A percentile compares a stretch with the other conserved stretches of the same genome.
Conservation (phyloP, 257 asterid genomes). For the Pogostemon cablin region DNA sequence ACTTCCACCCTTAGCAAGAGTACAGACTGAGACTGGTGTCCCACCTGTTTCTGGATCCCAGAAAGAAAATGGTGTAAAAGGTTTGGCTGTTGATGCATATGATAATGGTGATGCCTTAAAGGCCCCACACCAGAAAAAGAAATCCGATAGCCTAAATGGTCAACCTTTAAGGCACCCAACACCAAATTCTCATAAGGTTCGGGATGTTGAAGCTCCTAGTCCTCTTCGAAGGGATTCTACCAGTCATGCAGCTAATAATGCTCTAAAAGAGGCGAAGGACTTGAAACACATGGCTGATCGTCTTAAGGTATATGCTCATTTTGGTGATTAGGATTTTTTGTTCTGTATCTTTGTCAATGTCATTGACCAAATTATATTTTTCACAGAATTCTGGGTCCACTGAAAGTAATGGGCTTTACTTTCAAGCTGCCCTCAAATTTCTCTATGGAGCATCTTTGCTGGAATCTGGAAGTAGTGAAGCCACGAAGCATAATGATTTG, state of each 20-base stretch:
- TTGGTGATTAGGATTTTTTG: slow-evolving; percentile 22
- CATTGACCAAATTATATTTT: slow-evolving; percentile 29
- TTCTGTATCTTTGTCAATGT: slow-evolving; percentile 24
- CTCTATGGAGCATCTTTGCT: slow-evolving; percentile 92
- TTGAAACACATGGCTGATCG: slow-evolving; percentile 98
- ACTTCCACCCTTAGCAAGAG: slow-evolving; percentile 74
- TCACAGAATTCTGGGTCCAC: slow-evolving; percentile 80
- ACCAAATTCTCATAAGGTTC: slow-evolving; percentile 57
- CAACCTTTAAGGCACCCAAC: slow-evolving; percentile 63
- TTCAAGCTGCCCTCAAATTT: slow-evolving; percentile 93
- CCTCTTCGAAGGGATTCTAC: slow-evolving; percentile 84
- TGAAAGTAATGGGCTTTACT: slow-evolving; percentile 77
- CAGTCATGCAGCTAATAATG: slow-evolving; percentile 78
- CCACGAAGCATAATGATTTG: slow-evolving; percentile 68
- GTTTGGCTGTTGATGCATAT: slow-evolving; percentile 39
- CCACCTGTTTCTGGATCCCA: slow-evolving; percentile 58
- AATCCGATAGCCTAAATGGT: slow-evolving; percentile 57
- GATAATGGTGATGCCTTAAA: slow-evolving; percentile 53
- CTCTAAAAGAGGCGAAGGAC: slow-evolving; percentile 93
- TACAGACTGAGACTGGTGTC: slow-evolving; percentile 51
- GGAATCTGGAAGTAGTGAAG: slow-evolving; percentile 78
- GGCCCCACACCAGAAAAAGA: slow-evolving; percentile 57
- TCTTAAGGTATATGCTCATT: slow-evolving; percentile 60
- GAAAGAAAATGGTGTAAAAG: slow-evolving; percentile 56
- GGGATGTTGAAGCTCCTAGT: slow-evolving; percentile 73